A percentile compares a stretch with the other conserved stretches of the same genome.
These are phyloP conservation scores for Talaromyces funiculosus DNA, from an alignment of 2,329 filamentous ascomycete genomes.

Conservation along the genomic window DNA sequence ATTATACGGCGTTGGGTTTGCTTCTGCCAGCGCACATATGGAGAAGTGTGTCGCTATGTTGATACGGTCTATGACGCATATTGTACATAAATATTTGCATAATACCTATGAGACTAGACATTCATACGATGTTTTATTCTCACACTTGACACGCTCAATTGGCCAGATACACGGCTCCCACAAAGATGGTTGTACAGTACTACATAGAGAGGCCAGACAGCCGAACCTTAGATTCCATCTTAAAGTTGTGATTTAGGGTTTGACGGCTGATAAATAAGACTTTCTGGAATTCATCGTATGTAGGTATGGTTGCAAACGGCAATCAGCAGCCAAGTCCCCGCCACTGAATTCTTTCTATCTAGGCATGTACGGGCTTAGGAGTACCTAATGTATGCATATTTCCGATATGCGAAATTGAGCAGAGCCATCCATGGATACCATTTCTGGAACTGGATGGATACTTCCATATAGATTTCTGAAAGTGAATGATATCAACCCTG, in stretches of 20 bases:
- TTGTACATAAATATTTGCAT: background rate
- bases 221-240: background rate
- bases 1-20: background rate
- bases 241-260: background rate
- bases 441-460: background rate
- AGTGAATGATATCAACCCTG: background rate
- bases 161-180: background rate
- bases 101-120: background rate
- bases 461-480: too few species aligned
- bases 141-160: background rate
- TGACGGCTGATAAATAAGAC: background rate
- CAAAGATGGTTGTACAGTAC: background rate
- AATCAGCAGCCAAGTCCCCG: background rate
- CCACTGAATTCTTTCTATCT: background rate
- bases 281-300: background rate
- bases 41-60: background rate
- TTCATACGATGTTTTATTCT: background rate
- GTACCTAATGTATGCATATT: background rate
- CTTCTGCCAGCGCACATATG: background rate
- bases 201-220: background rate
- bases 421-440: too few species aligned
- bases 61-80: background rate
- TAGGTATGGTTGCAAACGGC: background rate
- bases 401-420: background rate
- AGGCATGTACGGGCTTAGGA: too few species aligned